Evolutionary conservation across 2,329 filamentous ascomycete species (phyloP), one percentile per base, ranked within the genome.

Genomic region (Cryphonectria nitschkei): DNA sequence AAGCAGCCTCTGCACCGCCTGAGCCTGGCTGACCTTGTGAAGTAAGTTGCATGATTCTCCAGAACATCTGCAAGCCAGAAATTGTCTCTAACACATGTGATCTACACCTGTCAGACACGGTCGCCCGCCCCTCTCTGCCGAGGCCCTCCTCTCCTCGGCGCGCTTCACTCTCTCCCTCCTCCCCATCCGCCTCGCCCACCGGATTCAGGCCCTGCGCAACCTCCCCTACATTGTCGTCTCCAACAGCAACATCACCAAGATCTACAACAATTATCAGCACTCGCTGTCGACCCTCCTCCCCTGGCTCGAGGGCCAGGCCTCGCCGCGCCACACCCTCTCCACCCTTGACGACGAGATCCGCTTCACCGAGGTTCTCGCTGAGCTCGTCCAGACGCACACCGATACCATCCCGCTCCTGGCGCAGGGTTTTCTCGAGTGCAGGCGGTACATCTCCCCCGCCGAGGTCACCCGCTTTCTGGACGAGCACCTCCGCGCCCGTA

Each of bases 161-260:
- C 97, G 98, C 83, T 98, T 98, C 83, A 97, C 96, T 16, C 91
- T 98, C 75, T 93, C 92, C 39, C 92, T 98, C 68, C 90, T 98
- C 13, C 96, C 96, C 19, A 93, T 96, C 65, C 93, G 96, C 52
- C 90, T 99, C 37, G 96, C 96, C 37, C 94, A 97, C 79, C 93
- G 96, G 70, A 97, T 99, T 74, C 93, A 97, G 80, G 94, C 94
- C 60, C 86, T 99, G 26, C 92, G 95, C 74, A 97, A 97, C 79
- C 89, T 99, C 11, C 96, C 96, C 0, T 99, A 95, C 81, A 98
- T 99, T 74, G 95, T 99, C 69, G 96, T 99, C 37, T 95, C 95
- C n/a, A 98, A 99, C 79, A 93, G 94, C 0, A 94, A 98, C 79
- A 94, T 99, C 75, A 93, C 92, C 37, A 91, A 92, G 77, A 99